Evolutionary conservation across 2,329 filamentous ascomycete species (phyloP).

Genomic region (Fusarium sp.): DNA sequence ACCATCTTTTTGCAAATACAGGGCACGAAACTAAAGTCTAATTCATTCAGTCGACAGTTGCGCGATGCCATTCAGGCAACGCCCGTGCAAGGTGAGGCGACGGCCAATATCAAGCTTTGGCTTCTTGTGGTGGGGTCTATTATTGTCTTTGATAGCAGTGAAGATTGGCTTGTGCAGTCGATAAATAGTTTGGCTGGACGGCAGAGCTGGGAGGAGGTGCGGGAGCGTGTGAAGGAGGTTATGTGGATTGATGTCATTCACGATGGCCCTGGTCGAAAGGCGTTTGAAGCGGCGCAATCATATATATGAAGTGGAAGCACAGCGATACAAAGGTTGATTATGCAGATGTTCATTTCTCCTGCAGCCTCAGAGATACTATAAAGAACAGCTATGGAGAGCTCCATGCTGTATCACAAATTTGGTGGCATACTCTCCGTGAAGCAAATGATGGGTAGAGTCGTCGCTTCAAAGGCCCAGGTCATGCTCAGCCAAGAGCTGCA

Average conservation of each 20-base stretch:
- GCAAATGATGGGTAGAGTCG: not conserved
- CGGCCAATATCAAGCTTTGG: constrained; percentile 40
- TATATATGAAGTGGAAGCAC: not conserved
- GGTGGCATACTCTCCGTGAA: not conserved
- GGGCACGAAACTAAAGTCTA: constrained; percentile 27
- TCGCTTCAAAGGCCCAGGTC: not conserved
- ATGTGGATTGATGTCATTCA: constrained; percentile 43
- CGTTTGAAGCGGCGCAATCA: not conserved
- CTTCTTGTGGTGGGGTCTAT: constrained; percentile 38
- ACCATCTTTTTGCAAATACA: constrained; percentile 40
- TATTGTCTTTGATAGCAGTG: constrained; percentile 29
- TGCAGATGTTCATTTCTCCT: fast-evolving
- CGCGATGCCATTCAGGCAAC: constrained; percentile 20
- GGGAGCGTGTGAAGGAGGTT: constrained; percentile 23
- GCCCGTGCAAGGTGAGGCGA: not conserved
- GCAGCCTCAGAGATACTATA: not conserved
- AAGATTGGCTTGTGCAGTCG: constrained; percentile 36
- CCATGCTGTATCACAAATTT: too few relatives aligned
- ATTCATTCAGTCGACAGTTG: constrained; percentile 15
- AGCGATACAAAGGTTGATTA: not conserved
- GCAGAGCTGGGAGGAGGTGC: constrained; percentile 35
- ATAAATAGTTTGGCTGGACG: constrained; percentile 17
- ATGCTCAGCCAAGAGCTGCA: not conserved
- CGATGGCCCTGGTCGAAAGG: constrained; percentile 20
- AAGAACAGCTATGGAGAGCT: not conserved